These are phyloP conservation scores for Magnaporthiopsis rhizophila DNA, from an alignment of 2,329 filamentous ascomycete genomes.

Conservation along the genomic window DNA sequence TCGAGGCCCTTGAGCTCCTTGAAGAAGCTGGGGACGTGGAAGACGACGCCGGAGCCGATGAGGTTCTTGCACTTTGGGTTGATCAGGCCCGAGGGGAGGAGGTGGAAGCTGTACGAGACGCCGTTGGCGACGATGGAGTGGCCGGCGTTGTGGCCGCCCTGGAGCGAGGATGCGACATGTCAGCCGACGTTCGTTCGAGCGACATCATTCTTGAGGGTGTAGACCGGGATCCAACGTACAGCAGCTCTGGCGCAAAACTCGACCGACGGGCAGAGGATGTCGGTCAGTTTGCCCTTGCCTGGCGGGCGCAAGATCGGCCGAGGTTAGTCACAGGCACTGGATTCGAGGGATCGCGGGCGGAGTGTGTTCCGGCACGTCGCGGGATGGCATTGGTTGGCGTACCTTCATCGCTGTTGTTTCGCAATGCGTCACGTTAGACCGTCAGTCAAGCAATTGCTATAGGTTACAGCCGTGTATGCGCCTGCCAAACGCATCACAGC, in stretches of 20 bases:
- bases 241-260: conserved; percentile 48
- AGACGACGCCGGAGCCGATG: conserved; percentile 62
- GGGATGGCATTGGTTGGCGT: background rate
- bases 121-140: conserved; percentile 29
- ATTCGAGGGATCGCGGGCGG: background rate
- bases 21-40: conserved; percentile 47
- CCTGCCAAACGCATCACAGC: background rate
- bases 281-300: conserved; percentile 51
- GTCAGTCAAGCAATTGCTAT: background rate
- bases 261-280: conserved; percentile 41
- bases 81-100: conserved; percentile 62
- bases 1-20: conserved; percentile 32
- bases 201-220: background rate
- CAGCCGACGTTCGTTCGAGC: background rate
- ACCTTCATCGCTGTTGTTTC: conserved; percentile 6
- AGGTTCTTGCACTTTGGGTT: conserved; percentile 65
- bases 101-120: conserved; percentile 32
- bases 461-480: background rate
- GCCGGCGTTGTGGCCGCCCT: conserved; percentile 50
- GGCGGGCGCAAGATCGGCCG: background rate
- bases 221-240: conserved; percentile 18
- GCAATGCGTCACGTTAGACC: background rate
- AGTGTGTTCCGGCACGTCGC: conserved; percentile 21
- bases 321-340: background rate
- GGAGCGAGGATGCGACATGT: background rate